Evolutionary conservation across 2,329 filamentous ascomycete species (phyloP).

Genomic region (Colletotrichum lindemuthianum): DNA sequence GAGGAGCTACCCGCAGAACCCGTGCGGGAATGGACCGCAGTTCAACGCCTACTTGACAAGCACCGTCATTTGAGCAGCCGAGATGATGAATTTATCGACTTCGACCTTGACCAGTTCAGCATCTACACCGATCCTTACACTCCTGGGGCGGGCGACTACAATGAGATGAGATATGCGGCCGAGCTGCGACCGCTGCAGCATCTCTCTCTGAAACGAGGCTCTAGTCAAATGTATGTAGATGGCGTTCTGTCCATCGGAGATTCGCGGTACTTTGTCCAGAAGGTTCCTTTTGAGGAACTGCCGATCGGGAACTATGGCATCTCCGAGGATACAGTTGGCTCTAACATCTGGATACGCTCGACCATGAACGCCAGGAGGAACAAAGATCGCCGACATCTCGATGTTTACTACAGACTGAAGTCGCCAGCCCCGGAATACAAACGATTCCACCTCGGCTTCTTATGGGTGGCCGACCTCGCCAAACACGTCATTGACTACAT

Average conservation of each 20-base stretch:
- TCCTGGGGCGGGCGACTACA: slow-evolving; percentile 37
- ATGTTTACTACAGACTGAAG: slow-evolving; percentile 72
- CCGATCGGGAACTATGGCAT: slow-evolving; percentile 74
- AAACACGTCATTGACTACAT: slow-evolving; percentile 80
- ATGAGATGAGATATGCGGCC: slow-evolving; percentile 38
- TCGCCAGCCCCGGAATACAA: slow-evolving; percentile 68
- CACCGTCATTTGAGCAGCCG: slow-evolving; percentile 33
- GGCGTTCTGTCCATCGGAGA: slow-evolving; percentile 63
- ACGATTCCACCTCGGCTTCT: slow-evolving; percentile 70
- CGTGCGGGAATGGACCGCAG: slow-evolving; percentile 44
- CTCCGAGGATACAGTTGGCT: slow-evolving; percentile 56
- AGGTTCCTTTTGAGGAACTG: slow-evolving; percentile 65
- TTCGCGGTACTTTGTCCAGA: slow-evolving; percentile 60
- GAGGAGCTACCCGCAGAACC: slow-evolving; percentile 39
- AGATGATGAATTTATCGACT: slow-evolving; percentile 52
- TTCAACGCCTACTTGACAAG: slow-evolving; percentile 44
- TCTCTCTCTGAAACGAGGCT: slow-evolving; percentile 50
- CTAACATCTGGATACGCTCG: slow-evolving; percentile 73
- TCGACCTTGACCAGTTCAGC: slow-evolving; percentile 66
- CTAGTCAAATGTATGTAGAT: slow-evolving; percentile 64
- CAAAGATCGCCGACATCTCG: slow-evolving; percentile 37
- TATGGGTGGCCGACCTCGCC: slow-evolving; percentile 76
- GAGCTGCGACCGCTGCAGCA: slow-evolving; percentile 68
- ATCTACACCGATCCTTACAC: slow-evolving; percentile 58
- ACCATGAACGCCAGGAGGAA: slow-evolving; percentile 44